Evolutionary conservation across 257 asterid species (phyloP).

Genomic region (Solanum appendiculatum): DNA sequence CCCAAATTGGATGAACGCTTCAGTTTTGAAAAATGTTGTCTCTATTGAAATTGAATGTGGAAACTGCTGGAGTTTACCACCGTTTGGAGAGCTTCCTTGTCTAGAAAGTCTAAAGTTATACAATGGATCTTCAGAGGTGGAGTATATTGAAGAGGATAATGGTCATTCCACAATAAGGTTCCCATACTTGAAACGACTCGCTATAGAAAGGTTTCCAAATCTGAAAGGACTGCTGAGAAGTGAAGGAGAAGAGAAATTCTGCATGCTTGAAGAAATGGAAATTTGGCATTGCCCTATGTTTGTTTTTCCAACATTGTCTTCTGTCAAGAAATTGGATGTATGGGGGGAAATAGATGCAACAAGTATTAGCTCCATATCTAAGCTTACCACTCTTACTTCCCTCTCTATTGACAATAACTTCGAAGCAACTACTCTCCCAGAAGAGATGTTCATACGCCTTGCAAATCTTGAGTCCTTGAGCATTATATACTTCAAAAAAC

Average conservation of each 20-base stretch:
- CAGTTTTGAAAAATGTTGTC: background rate
- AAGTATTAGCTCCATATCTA: background rate
- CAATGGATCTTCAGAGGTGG: background rate
- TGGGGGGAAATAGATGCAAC: background rate
- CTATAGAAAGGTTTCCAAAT: background rate
- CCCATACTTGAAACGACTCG: background rate
- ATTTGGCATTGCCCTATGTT: background rate
- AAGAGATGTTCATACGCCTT: background rate
- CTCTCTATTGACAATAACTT: background rate
- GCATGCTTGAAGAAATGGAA: background rate
- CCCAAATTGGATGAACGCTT: conserved; percentile 12
- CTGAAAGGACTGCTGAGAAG: conserved; percentile 2
- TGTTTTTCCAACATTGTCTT: background rate
- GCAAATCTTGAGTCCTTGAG: background rate
- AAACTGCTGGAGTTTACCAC: background rate
- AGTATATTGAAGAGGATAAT: conserved; percentile 1
- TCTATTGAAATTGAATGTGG: background rate
- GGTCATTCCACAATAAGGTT: background rate
- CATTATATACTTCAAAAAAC: background rate
- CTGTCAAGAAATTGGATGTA: background rate
- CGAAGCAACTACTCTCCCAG: background rate
- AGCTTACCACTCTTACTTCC: background rate
- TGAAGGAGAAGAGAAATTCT: background rate
- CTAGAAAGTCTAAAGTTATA: background rate
- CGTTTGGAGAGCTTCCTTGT: conserved; percentile 4